Base-by-base conservation (phyloP, 768 basidiomycete genomes). In the Kwoniella sp. region DNA sequence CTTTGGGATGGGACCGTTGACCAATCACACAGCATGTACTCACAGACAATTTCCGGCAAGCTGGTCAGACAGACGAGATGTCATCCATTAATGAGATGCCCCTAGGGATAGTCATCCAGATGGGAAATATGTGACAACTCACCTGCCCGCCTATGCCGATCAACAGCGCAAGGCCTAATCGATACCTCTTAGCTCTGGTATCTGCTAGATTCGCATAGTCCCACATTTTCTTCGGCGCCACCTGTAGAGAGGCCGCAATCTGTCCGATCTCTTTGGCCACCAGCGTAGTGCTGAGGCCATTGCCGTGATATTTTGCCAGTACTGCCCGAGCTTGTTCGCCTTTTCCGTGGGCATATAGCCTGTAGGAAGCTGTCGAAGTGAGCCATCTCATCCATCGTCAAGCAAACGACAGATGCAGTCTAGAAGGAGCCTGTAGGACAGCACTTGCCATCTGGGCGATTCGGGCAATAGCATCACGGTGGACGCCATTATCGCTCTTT, bases 401-500 rank as follows among this genome's bases (percentile, higher is more conserved):
- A n/a, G 26, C 41, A 48, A 11, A 48, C 28, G 17, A 45, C 34
- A 23, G 23, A 54, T n/a, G 30, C n/a, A n/a, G n/a, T n/a, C n/a
- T n/a, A n/a, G n/a, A n/a, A n/a, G n/a, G n/a, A n/a, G n/a, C n/a
- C n/a, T n/a, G n/a, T n/a, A n/a, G n/a, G n/a, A n/a, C n/a, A n/a
- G 20, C 20, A 67, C 68, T 61, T 31, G 65, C 71, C 72, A 74
- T 63, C 73, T 54, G 11, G 73, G 73, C 12, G 70, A 71, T 38
- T 74, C 73, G 4, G 73, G 73, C 2, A 74, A 45, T 28, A 74
- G 71, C 28, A 59, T 47, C 2, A 66, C 51, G 8, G 64, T 52
- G 38, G 53, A 48, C 12, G 55, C 60, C 52, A 74, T 60, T 37
- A 69, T 66, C 2, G 29, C 15, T 1, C 73, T 74, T 11, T 13